Base-by-base conservation (phyloP, 352 stramenopile species). In the Pythium inflatum region DNA sequence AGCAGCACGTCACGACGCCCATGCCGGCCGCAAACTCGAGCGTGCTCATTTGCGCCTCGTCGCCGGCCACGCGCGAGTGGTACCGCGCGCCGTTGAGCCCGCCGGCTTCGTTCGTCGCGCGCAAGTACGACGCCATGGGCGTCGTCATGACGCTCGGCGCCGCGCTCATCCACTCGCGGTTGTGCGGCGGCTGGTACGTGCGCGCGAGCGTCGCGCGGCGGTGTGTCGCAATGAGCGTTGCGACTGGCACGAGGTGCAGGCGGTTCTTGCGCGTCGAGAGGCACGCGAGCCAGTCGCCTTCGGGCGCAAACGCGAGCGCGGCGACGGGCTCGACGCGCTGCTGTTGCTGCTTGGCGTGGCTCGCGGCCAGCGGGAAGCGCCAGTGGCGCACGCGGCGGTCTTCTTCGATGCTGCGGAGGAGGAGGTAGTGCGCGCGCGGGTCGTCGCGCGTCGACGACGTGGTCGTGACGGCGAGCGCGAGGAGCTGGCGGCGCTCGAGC, bases 261-360 rank as follows among this genome's bases (percentile, higher is more conserved):
- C 87, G 83, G 70, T 91, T 93, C 77, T 91, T 92, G 38, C 83
- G 79, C 24, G 73, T 82, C 8, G 84, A 94, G 24, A 94, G 70
- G 11, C 80, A 86, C 18, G 84, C 88, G 53, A 96, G 79, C 88
- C 88, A 96, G 74, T 94, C 87, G n/a, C 87, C 88, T 61, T 96
- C 88, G 28, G 88, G 88, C 34, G 78, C 85, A 71, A 96, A 96
- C 43, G 88, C 80, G 22, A 96, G 77, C 53, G 84, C 80, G 16
- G 79, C 78, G 45, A 96, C 66, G 48, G 81, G 70, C 72, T 94
- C 87, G 16, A 76, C 58, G 38, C 62, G 62, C 45, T 68, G 50
- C 53, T 68, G 64, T 68, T 89, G 77, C 55, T 93, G 81, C 63
- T 93, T 94, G 64, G 70, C 57, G 43, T 66, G 71, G 27, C 77